Base-by-base conservation (phyloP, 2,329 filamentous ascomycete genomes). In the Paraphoma chrysanthemicola region DNA sequence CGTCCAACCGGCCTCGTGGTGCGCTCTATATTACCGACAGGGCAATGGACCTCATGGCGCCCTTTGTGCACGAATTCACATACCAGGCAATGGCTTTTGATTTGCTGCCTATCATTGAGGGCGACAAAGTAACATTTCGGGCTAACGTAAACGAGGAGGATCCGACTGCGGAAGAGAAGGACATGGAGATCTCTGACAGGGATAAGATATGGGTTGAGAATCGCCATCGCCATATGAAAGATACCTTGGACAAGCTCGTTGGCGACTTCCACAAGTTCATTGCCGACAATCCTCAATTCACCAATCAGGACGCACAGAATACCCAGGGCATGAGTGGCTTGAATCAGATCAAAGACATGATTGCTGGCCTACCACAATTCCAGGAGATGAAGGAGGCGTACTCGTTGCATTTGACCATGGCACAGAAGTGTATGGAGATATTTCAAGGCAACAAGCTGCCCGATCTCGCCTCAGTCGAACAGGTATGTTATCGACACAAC, bases 1-100 rank as follows among this genome's bases (percentile, higher is more conserved):
- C 83, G n/a, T 87, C 87, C 8, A 85, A 87, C 48, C 84, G 94
- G 51, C 94, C 93, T 6, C 89, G 91, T 62, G 92, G 92, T 39
- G 87, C 93, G 0, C 85, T 99, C 0, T 82, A 97, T 69, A 90
- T 99, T 59, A 91, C 93, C 1, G 95, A 98, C 75, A 87, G 95
- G 59, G 92, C 93, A 7, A 95, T 99, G 90, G 95, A 99, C 75
- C 78, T 97, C 3, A 87, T 90, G 79, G 89, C 94, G 0, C 95
- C 95, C 1, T 79, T 98, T 10, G 74, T 98, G 4, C 95, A 99
- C 78, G 95, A 99, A 71, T 97, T 99, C 74, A 97, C 95, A 11
- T 99, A 98, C 75, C 95, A 99, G 77, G 93, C 95, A 48, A 98
- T 99, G 94, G 94, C 92, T 3, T 92, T 97, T 76, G 95, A 99